These are phyloP conservation scores for Cylindrotheca fusiformis DNA, from an alignment of 108 stramenopile species.

Conservation along the genomic window DNA sequence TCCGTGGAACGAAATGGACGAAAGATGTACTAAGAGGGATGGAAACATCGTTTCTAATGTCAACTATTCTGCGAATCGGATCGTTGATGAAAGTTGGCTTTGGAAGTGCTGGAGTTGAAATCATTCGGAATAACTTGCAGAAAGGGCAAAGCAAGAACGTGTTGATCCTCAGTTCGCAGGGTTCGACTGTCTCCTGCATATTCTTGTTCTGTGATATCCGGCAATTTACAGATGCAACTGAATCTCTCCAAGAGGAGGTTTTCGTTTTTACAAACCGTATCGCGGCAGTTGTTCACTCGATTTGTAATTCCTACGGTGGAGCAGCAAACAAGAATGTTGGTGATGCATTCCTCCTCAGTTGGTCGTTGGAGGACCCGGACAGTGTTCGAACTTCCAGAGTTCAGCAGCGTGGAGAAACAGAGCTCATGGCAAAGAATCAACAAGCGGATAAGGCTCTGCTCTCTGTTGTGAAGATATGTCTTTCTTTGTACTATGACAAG, in stretches of 20 bases:
- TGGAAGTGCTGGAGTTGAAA: slow-evolving; percentile 89
- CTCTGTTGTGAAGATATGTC: slow-evolving; percentile 70
- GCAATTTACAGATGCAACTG: slow-evolving; percentile 91
- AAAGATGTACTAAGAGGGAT: slow-evolving; percentile 66
- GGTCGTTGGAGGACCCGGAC: slow-evolving; percentile 60
- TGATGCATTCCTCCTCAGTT: slow-evolving; percentile 89
- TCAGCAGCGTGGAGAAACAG: slow-evolving; percentile 4
- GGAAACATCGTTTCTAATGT: slow-evolving; percentile 74
- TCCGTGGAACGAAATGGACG: slow-evolving; percentile 47
- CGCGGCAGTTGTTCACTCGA: slow-evolving; percentile 83
- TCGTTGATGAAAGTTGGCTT: slow-evolving; percentile 92
- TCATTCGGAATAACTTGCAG: slow-evolving; percentile 83
- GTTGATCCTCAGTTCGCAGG: slow-evolving; percentile 58
- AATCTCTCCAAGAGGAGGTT: slow-evolving; percentile 89
- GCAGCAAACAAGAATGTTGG: slow-evolving; percentile 94
- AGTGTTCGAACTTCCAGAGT: neutral
- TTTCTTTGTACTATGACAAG: slow-evolving; percentile 58
- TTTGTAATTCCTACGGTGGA: slow-evolving; percentile 65
- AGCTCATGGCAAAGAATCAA: slow-evolving; percentile 37
- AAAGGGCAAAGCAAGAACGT: slow-evolving; percentile 60
- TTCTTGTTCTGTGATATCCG: slow-evolving; percentile 93
- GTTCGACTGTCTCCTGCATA: slow-evolving; percentile 78
- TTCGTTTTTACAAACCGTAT: slow-evolving; percentile 92
- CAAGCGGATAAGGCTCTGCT: slow-evolving; percentile 78
- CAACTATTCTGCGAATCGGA: slow-evolving; percentile 85